phyloP scores from a whole-genome alignment of 306 rosid genomes.

The Nissolia schottii region DNA sequence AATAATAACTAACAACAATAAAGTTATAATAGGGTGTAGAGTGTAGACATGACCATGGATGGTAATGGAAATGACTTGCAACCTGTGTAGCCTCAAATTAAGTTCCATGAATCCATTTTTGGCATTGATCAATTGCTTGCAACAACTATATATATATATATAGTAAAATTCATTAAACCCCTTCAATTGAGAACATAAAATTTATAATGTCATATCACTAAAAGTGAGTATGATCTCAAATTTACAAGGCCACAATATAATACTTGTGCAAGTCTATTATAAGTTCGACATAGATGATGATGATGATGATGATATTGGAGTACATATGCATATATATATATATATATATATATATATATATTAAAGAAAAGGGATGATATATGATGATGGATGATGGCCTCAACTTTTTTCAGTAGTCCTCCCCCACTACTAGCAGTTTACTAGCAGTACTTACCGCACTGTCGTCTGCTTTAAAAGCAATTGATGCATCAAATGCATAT shows the following conservation, averaged over 20 bases:
- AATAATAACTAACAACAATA: too few species aligned
- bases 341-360: too few species aligned
- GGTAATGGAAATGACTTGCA: constrained; percentile 25
- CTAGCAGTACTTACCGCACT: constrained; percentile 38
- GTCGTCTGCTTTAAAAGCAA: constrained; percentile 45
- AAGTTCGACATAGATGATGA: constrained; percentile 5
- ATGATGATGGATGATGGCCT: too few species aligned
- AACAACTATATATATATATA: neutral
- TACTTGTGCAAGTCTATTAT: constrained; percentile 24
- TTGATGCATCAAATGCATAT: too few species aligned
- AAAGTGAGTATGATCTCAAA: neutral
- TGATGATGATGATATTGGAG: neutral
- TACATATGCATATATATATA: constrained; percentile 12
- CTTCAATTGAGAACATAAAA: neutral
- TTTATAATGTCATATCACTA: neutral
- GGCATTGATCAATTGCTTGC: neutral
- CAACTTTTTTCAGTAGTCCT: constrained; percentile 43
- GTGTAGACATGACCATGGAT: neutral
- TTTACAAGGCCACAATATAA: constrained; percentile 4
- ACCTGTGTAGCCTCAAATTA: neutral
- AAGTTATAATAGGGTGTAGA: too few species aligned
- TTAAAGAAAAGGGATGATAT: too few species aligned
- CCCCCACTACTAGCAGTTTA: constrained; percentile 36
- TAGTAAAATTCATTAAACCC: constrained; percentile 19
- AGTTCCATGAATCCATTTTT: neutral